Evolutionary conservation across 2,329 filamentous ascomycete species (phyloP), one percentile per base, ranked within the genome.

Genomic region (Talaromyces verruculosus): DNA sequence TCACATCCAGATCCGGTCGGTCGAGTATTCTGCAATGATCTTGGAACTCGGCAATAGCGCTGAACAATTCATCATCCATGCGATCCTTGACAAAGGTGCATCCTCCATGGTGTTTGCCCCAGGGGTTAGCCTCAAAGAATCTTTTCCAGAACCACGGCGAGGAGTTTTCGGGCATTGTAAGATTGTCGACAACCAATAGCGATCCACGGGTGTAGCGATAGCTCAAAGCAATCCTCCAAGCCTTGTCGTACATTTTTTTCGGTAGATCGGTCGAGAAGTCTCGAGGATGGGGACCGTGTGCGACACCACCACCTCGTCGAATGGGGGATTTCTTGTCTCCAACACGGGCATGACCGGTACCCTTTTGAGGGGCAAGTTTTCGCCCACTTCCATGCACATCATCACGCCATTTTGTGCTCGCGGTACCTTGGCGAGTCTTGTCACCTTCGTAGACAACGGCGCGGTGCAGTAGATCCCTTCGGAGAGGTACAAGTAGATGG

Each of bases 391-490:
- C 95, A 74, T 89, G 87, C 28, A 99, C 89, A 68, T 98, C 92
- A 74, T 80, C 88, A 67, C 94, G 88, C 73, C 87, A 95, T 83
- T 96, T 96, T 68, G 87, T 88, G 71, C 83, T 89, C 55, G 93
- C 95, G 2, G 92, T 96, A 69, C 95, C 95, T 77, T 93, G 90
- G 35, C 95, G 89, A 65, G 92, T 91, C 74, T 84, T 87, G 82
- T 98, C 94, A 71, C 91, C 95, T 82, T 99, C 95, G 84, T 90
- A 98, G 72, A 97, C 82, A 66, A 99, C 88, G 66, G 95, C 95
- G 69, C 92, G 88, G 82, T 99, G 94, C 63, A 99, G 88, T 70
- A 99, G 88, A 78, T 99, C 95, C 77, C 90, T 89, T 67, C 95
- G 91, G 57, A 97, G 85, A 2, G 95, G 95, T 39, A 98, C 87